These are phyloP conservation scores for Candida dendrica DNA, from an alignment of 805 yeast species.

Conservation along the genomic window DNA sequence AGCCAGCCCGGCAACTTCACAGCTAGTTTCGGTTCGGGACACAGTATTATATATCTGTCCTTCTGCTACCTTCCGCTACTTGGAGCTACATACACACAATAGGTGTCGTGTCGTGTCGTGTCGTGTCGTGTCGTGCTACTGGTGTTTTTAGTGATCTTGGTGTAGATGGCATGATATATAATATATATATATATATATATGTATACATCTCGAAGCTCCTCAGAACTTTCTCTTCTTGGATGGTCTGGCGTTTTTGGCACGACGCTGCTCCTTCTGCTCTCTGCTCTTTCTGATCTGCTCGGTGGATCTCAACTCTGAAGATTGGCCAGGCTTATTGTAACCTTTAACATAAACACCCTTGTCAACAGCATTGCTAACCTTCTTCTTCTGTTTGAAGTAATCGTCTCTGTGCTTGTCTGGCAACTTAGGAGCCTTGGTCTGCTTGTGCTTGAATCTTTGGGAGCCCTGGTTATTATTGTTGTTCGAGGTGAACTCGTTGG, in stretches of 20 bases:
- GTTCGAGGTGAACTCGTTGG: conserved; percentile 20
- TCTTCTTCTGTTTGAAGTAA: conserved; percentile 71
- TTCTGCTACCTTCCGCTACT: too few relatives aligned
- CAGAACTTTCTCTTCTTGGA: conserved; percentile 30
- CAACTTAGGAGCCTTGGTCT: conserved; percentile 70
- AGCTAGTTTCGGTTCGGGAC: too few relatives aligned
- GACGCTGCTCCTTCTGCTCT: conserved; percentile 57
- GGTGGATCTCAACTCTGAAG: conserved; percentile 53
- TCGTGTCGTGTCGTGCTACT: too few relatives aligned
- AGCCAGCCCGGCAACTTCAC: too few relatives aligned
- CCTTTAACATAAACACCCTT: conserved; percentile 72
- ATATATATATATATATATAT: too few relatives aligned
- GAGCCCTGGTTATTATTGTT: conserved; percentile 19
- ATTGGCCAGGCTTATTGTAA: conserved; percentile 24
- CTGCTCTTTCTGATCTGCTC: conserved; percentile 79
- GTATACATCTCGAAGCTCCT: too few relatives aligned
- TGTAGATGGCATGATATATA: too few relatives aligned
- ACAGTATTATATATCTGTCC: too few relatives aligned
- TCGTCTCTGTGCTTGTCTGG: conserved; percentile 93
- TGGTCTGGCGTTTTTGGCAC: conserved; percentile 84
- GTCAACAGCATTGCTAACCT: conserved; percentile 73
- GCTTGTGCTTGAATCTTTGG: conserved; percentile 63
- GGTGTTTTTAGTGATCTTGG: too few relatives aligned
- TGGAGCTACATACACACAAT: too few relatives aligned
- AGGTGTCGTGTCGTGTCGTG: too few relatives aligned